Evolutionary conservation across 306 rosid genomes (phyloP).

Genomic region (Alnus rubra): DNA sequence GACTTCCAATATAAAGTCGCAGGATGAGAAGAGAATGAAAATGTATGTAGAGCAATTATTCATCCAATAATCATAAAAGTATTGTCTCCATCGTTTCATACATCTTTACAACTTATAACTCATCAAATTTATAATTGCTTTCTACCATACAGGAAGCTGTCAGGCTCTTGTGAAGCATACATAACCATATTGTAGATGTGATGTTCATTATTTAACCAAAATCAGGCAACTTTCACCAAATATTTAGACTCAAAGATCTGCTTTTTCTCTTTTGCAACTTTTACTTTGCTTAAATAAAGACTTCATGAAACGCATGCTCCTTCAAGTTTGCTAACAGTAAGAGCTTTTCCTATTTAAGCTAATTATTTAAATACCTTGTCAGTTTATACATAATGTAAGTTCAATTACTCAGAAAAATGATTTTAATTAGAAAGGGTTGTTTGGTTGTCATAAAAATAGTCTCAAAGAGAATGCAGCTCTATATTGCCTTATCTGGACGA

Average conservation of each 20-base stretch:
- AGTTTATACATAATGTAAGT: not conserved
- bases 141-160: not conserved
- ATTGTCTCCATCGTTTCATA: not conserved
- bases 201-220: not conserved
- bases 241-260: not conserved
- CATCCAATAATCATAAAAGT: not conserved
- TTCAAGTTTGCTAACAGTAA: not conserved
- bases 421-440: not conserved
- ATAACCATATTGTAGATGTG: not conserved
- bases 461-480: not conserved
- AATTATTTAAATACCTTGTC: not conserved
- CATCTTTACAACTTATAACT: not conserved
- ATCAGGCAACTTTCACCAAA: not conserved
- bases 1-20: conserved; percentile 2
- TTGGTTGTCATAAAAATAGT: not conserved
- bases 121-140: not conserved
- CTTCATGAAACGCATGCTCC: not conserved
- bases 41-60: not conserved
- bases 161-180: not conserved
- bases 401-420: not conserved
- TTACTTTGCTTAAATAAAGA: not conserved
- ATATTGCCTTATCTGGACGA: not conserved
- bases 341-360: not conserved
- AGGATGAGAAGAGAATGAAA: too few relatives aligned
- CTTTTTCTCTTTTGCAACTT: not conserved